A percentile compares a stretch with the other conserved stretches of the same genome.
Evolutionary conservation across 257 asterid species (phyloP).

Genomic region (Fraxinus pennsylvanica): DNA sequence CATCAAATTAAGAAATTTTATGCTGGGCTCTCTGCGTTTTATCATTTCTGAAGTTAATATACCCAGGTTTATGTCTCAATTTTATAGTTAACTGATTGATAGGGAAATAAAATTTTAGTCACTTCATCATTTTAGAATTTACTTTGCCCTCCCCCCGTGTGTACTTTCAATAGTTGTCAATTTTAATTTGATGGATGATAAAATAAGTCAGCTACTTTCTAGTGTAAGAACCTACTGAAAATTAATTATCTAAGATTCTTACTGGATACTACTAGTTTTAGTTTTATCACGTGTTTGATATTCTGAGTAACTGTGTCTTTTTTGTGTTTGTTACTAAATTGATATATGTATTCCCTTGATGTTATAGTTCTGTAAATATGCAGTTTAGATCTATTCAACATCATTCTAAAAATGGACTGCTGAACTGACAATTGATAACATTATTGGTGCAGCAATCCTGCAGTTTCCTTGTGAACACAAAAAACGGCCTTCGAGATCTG

Average conservation of each 20-base stretch:
- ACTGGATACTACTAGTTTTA: conserved; percentile 9
- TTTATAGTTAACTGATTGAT: neutral
- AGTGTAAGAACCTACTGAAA: neutral
- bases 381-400: conserved; percentile 18
- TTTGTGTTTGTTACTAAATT: conserved; percentile 17
- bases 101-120: neutral
- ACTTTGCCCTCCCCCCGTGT: conserved; percentile 6
- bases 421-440: conserved; percentile 41
- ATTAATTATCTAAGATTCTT: conserved; percentile 2
- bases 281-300: conserved; percentile 6
- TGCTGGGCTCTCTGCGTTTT: conserved; percentile 1
- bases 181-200: neutral
- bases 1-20: neutral
- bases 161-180: conserved; percentile 10
- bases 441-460: conserved; percentile 81
- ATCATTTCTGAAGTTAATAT: neutral
- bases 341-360: conserved; percentile 9
- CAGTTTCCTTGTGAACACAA: conserved; percentile 87
- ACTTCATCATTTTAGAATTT: neutral
- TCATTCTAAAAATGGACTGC: conserved; percentile 16
- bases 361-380: conserved; percentile 19
- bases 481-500: conserved; percentile 74
- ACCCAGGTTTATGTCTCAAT: neutral
- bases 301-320: neutral
- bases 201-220: neutral